Conservation (phyloP, 2,329 filamentous ascomycete species). For the Paraphaeosphaeria sporulosa region DNA sequence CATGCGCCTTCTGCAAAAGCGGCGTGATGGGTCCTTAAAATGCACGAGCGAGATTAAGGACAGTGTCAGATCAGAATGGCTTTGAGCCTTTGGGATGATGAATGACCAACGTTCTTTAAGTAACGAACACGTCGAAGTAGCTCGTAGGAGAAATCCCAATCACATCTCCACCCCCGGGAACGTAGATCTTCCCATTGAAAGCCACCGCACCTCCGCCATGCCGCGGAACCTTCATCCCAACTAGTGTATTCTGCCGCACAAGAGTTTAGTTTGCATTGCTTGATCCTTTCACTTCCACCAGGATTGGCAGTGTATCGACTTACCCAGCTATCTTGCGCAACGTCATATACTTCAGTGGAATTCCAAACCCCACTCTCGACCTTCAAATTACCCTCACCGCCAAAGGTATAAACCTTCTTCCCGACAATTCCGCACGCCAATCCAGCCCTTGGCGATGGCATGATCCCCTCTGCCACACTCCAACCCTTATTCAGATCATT, state of each 20-base stretch:
- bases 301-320: not conserved
- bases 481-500: conserved; percentile 28
- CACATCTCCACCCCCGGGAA: conserved; percentile 31
- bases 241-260: conserved; percentile 6
- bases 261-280: not conserved
- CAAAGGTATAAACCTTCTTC: conserved; percentile 35
- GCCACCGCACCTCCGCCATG: conserved; percentile 37
- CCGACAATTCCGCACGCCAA: conserved; percentile 28
- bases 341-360: conserved; percentile 33
- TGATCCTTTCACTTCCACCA: not conserved
- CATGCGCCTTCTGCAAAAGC: not conserved
- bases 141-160: conserved; percentile 8
- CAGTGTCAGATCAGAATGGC: conserved; percentile 2
- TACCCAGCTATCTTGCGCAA: conserved; percentile 25
- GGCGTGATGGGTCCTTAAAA: not conserved
- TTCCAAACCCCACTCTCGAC: conserved; percentile 28
- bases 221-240: conserved; percentile 30
- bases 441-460: conserved; percentile 37
- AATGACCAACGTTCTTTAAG: not conserved
- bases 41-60: not conserved
- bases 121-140: conserved; percentile 5
- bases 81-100: not conserved
- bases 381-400: conserved; percentile 33
- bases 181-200: conserved; percentile 29
- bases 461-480: conserved; percentile 21